Conservation (phyloP, 805 yeast genomes). For the Hanseniaspora osmophila region DNA sequence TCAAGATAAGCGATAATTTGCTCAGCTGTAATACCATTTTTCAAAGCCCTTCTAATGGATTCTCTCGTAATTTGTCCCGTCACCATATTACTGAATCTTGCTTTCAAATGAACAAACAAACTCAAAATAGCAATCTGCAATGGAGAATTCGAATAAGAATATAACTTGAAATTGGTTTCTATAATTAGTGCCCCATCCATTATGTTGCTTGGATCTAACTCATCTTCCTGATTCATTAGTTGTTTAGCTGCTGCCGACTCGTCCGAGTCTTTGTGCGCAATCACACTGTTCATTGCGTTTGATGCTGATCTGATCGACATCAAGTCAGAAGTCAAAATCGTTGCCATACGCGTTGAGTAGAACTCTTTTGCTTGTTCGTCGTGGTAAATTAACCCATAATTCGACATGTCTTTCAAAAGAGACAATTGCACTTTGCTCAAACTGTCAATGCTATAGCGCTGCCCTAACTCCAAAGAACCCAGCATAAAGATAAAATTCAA, state of each 20-base stretch:
- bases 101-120: constrained; percentile 69
- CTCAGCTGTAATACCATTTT: constrained; percentile 86
- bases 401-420: constrained; percentile 80
- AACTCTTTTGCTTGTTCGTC: constrained; percentile 46
- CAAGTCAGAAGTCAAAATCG: constrained; percentile 77
- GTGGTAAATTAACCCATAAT: constrained; percentile 79
- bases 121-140: constrained; percentile 86
- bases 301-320: constrained; percentile 60
- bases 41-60: constrained; percentile 69
- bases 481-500: constrained; percentile 84
- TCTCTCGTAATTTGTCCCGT: constrained; percentile 89
- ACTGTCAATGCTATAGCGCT: constrained; percentile 59
- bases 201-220: constrained; percentile 8
- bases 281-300: constrained; percentile 57
- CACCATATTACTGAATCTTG: constrained; percentile 83
- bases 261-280: constrained; percentile 18
- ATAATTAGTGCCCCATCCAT: constrained; percentile 62
- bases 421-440: constrained; percentile 67
- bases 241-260: constrained; percentile 9
- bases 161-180: constrained; percentile 86
- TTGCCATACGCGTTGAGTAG: constrained; percentile 83
- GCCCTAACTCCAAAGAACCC: constrained; percentile 84
- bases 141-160: constrained; percentile 89
- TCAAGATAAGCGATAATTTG: constrained; percentile 83
- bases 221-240: constrained; percentile 10